A percentile compares a stretch with the other conserved stretches of the same genome.
Evolutionary conservation across 1,284 basidiomycete species (phyloP).

Genomic region (Papiliotrema fonsecae): DNA sequence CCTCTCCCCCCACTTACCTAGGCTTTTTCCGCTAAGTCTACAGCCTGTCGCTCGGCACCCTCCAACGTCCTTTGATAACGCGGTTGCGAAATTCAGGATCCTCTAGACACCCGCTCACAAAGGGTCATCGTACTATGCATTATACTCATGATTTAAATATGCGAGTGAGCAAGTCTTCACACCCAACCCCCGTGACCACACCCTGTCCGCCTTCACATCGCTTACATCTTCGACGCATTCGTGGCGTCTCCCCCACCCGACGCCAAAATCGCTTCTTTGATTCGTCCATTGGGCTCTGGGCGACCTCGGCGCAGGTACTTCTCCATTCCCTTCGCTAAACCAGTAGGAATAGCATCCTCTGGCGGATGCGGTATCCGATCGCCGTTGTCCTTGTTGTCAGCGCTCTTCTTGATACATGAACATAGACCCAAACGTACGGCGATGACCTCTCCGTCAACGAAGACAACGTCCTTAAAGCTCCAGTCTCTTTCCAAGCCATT

Average conservation of each 20-base stretch:
- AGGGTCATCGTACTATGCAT: too few species aligned
- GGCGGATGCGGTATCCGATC: constrained; percentile 24
- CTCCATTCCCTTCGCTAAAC: constrained; percentile 40
- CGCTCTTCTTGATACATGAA: not conserved
- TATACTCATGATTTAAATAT: too few species aligned
- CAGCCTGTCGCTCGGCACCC: too few species aligned
- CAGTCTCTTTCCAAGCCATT: constrained; percentile 47
- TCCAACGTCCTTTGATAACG: too few species aligned
- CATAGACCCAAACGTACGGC: constrained; percentile 17
- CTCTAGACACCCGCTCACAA: too few species aligned
- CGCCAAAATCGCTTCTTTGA: constrained; percentile 1
- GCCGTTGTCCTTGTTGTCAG: constrained; percentile 31
- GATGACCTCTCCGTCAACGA: constrained; percentile 42
- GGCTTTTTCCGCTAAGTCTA: too few species aligned
- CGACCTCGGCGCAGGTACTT: constrained; percentile 26
- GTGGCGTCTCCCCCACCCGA: not conserved
- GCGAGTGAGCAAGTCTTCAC: not conserved
- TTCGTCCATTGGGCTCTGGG: constrained; percentile 3
- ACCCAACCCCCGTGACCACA: not conserved
- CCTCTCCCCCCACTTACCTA: too few species aligned
- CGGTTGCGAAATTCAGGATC: too few species aligned
- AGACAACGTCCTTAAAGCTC: constrained; percentile 38
- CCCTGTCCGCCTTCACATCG: too few species aligned
- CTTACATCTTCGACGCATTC: not conserved
- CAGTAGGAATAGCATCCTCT: constrained; percentile 39